Conservation (phyloP, 148 eudicot species). For the Camellia japonica region DNA sequence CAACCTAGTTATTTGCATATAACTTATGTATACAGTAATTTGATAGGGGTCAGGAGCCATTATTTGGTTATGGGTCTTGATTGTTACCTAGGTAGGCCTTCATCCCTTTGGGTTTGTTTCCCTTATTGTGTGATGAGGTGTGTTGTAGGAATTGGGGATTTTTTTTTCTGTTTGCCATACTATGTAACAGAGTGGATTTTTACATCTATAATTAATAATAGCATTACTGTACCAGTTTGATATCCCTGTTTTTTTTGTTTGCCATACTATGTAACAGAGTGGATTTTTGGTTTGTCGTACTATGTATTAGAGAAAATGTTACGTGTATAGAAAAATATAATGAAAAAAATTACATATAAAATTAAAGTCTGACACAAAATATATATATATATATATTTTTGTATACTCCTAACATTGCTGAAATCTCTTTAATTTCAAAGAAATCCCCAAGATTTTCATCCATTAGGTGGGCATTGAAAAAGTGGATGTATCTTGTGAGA, state of each 20-base stretch:
- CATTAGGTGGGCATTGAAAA: no score
- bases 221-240: no score
- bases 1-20: not conserved
- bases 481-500: no score
- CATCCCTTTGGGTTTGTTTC: conserved; percentile 51
- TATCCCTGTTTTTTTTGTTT: no score
- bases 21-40: conserved; percentile 15
- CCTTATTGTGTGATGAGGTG: conserved; percentile 25
- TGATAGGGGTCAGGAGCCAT: conserved; percentile 21
- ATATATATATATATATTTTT: no score
- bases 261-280: not conserved
- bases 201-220: not conserved
- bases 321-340: no score
- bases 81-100: conserved; percentile 14
- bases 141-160: not conserved
- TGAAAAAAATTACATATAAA: no score
- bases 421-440: no score
- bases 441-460: no score
- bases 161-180: not conserved
- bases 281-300: not conserved
- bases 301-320: no score
- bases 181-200: conserved; percentile 1
- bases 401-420: no score
- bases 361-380: no score
- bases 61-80: conserved; percentile 23